Evolutionary conservation across 345 rosid species (phyloP).

Genomic region (Geranium brycei): DNA sequence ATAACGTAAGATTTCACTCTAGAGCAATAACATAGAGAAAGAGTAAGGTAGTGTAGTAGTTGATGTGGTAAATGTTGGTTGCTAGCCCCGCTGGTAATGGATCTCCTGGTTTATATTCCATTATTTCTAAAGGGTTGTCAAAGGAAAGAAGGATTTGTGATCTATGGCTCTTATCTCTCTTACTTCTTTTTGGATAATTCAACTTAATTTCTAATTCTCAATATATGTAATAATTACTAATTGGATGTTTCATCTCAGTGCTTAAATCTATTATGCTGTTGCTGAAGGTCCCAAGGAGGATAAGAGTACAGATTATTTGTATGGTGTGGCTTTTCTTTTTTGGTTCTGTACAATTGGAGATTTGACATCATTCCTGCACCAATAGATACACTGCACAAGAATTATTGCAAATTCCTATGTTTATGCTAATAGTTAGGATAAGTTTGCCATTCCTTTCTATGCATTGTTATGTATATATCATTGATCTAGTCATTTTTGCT

Average conservation of each 20-base stretch:
- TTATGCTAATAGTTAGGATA: background rate
- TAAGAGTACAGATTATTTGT: background rate
- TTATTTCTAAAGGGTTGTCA: background rate
- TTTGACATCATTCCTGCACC: background rate
- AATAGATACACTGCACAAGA: background rate
- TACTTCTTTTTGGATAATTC: background rate
- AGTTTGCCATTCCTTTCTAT: background rate
- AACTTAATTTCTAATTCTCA: too few relatives aligned
- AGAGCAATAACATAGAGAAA: too few relatives aligned
- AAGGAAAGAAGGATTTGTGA: background rate
- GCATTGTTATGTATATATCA: background rate
- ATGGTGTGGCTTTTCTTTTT: background rate
- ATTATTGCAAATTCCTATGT: background rate
- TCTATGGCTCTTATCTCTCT: background rate
- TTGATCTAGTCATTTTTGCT: slow-evolving; percentile 7
- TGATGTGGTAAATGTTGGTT: too few relatives aligned
- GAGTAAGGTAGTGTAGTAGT: too few relatives aligned
- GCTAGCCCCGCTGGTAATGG: too few relatives aligned
- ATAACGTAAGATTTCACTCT: too few relatives aligned
- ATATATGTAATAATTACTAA: background rate
- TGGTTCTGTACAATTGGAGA: too few relatives aligned
- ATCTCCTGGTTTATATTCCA: background rate
- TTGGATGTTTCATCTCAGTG: background rate
- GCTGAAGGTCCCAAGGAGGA: background rate
- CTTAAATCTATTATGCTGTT: background rate